A percentile compares a stretch with the other conserved stretches of the same genome.
Conservation (phyloP, 495 filamentous ascomycete species). For the Talaromyces liani region DNA sequence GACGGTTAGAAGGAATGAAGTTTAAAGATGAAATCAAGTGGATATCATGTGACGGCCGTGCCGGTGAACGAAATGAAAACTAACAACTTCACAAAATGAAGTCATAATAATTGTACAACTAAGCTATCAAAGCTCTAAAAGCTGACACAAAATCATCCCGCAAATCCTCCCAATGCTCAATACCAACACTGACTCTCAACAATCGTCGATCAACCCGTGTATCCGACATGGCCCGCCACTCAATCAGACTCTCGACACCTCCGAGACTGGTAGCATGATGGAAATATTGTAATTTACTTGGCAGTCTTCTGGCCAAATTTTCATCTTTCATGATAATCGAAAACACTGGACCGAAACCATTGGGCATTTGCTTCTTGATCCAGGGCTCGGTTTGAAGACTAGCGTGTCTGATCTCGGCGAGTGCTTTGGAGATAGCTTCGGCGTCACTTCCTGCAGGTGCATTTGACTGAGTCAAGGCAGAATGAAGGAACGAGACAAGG, state of each 20-base stretch:
- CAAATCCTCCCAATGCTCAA: conserved; percentile 85
- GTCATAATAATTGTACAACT: not conserved
- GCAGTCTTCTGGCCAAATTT: conserved; percentile 56
- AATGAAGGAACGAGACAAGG: conserved; percentile 65
- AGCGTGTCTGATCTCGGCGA: conserved; percentile 64
- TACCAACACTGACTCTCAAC: conserved; percentile 74
- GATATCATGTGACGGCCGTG: conserved; percentile 2
- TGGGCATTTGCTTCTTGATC: conserved; percentile 85
- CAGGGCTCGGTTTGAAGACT: conserved; percentile 72
- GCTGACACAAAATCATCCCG: conserved; percentile 64
- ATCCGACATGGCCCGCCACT: conserved; percentile 70
- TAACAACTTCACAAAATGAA: not conserved
- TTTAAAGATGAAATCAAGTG: not conserved
- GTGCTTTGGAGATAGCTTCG: conserved; percentile 39
- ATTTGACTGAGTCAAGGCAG: conserved; percentile 39
- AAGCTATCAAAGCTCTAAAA: conserved; percentile 53
- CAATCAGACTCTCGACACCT: conserved; percentile 86
- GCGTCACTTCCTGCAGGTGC: conserved; percentile 26
- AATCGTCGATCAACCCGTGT: conserved; percentile 59
- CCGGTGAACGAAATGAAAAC: not conserved
- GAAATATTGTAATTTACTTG: conserved; percentile 72
- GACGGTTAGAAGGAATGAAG: no score
- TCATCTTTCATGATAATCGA: conserved; percentile 56
- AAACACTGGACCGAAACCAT: conserved; percentile 86
- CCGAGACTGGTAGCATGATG: conserved; percentile 93